Base-by-base conservation (phyloP, 371 early-diverging fungal genomes). In the Chytridium lagenaria region DNA sequence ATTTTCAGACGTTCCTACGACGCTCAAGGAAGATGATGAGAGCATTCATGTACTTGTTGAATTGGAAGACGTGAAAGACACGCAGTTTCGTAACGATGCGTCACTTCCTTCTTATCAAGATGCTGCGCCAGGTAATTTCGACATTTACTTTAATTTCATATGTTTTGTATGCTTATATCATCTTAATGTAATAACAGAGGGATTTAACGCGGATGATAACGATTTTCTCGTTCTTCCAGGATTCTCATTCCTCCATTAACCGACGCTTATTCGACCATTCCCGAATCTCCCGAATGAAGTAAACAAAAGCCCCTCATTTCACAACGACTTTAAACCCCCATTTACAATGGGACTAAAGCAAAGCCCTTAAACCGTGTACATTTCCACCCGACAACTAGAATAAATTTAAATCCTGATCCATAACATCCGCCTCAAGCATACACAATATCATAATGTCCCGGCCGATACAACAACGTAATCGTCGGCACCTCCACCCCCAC, bases 401-500 rank as follows among this genome's bases (percentile, higher is more conserved):
- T n/a, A n/a, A n/a, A n/a, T n/a, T n/a, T 44, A 44, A 19, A 44
- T 44, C 19, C 44, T 44, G 44, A 44, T 19, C 44, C 12, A 44
- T 44, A 44, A 44, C 44, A 44, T 44, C 7, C 44, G 19, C 23
- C n/a, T 52, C 26, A 52, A 5, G 12, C 26, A 28, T 83, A 86
- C 0, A 86, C 61, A n/a, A 86, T 69, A 70, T 86, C 86, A 64
- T 86, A 84, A 69, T 86, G 86, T 15, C 86, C 86, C 2, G 86
- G 86, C 10, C 86, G 67, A 66, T 78, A 86, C 44, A 86, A 61
- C 44, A 86, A 73, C 30, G 70, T 63, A 2, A 83, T 75, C 31
- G 50, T 15, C 22, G 73, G 75, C 23, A 36, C 69, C 19, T 77
- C 73, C 44, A n/a, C 12, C 31, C 37, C 38, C 30, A n/a, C 36